Conservation (phyloP, 257 asterid genomes). For the Nicotiana tabacum region DNA sequence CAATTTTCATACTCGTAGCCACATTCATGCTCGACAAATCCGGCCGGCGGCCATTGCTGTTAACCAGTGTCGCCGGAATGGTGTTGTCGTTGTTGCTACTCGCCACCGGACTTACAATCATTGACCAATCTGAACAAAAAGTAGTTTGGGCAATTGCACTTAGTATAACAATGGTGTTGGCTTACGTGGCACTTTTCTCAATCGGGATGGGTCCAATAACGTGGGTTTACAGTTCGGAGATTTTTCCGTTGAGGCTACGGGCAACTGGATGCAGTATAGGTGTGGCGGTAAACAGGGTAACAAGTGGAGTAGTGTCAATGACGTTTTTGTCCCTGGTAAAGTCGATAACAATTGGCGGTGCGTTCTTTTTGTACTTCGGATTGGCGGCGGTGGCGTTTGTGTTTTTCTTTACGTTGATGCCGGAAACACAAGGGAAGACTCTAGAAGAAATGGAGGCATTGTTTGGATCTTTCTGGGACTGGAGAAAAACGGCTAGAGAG, state of each 20-base stretch:
- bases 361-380: slow-evolving; percentile 41
- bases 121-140: slow-evolving; percentile 27
- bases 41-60: slow-evolving; percentile 68
- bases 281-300: slow-evolving; percentile 48
- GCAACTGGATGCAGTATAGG: slow-evolving; percentile 74
- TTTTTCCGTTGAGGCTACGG: slow-evolving; percentile 50
- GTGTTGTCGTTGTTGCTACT: slow-evolving; percentile 27
- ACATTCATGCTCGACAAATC: slow-evolving; percentile 55
- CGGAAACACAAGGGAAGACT: slow-evolving; percentile 64
- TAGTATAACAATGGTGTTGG: slow-evolving; percentile 26
- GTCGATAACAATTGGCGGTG: slow-evolving; percentile 47
- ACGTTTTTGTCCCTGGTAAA: slow-evolving; percentile 46
- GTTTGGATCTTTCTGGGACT: slow-evolving; percentile 54
- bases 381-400: slow-evolving; percentile 40
- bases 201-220: slow-evolving; percentile 77
- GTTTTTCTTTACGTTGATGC: slow-evolving; percentile 45
- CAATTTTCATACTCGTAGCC: slow-evolving; percentile 67
- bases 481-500: slow-evolving; percentile 40
- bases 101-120: slow-evolving; percentile 35
- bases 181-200: slow-evolving; percentile 59
- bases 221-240: slow-evolving; percentile 75
- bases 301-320: slow-evolving; percentile 60
- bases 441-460: slow-evolving; percentile 59
- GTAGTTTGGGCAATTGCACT: slow-evolving; percentile 40
- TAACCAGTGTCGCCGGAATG: slow-evolving; percentile 72